phyloP scores from a whole-genome alignment of 2,329 filamentous ascomycete genomes.

The Fusarium metavorans region DNA sequence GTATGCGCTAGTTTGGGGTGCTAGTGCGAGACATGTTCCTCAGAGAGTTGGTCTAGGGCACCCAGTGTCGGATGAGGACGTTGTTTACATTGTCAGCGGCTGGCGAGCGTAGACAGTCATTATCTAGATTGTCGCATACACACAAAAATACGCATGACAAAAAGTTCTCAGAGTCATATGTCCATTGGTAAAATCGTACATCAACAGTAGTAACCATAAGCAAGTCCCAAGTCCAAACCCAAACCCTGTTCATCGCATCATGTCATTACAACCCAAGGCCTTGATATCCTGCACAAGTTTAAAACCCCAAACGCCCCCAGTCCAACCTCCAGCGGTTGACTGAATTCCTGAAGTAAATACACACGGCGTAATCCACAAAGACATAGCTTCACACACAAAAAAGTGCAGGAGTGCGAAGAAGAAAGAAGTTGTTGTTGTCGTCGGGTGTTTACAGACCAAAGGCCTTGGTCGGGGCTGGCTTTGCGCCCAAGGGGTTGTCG shows the following conservation, averaged over 20 bases:
- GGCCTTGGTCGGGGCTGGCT: constrained; percentile 48
- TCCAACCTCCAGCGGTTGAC: constrained; percentile 34
- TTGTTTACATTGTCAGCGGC: constrained; percentile 75
- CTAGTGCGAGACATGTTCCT: constrained; percentile 93
- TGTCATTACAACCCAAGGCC: constrained; percentile 45
- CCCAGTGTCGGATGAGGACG: constrained; percentile 77
- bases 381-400: constrained; percentile 18
- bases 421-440: constrained; percentile 4
- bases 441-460: constrained; percentile 33
- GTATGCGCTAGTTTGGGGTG: constrained; percentile 97
- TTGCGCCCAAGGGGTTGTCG: constrained; percentile 56
- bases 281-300: constrained; percentile 40
- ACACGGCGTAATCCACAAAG: constrained; percentile 14
- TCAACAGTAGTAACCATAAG: constrained; percentile 29
- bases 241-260: constrained; percentile 44
- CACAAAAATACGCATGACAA: constrained; percentile 9
- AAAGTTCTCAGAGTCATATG: constrained; percentile 12
- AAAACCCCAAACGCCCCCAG: constrained; percentile 34
- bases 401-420: constrained; percentile 6
- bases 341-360: constrained; percentile 33
- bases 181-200: constrained; percentile 38
- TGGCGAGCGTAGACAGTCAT: constrained; percentile 65
- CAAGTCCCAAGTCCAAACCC: constrained; percentile 28
- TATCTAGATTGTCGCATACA: neutral
- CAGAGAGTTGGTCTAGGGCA: constrained; percentile 92